These are phyloP conservation scores for Tulasnella sp. DNA, from an alignment of 768 basidiomycete species.

Conservation along the genomic window DNA sequence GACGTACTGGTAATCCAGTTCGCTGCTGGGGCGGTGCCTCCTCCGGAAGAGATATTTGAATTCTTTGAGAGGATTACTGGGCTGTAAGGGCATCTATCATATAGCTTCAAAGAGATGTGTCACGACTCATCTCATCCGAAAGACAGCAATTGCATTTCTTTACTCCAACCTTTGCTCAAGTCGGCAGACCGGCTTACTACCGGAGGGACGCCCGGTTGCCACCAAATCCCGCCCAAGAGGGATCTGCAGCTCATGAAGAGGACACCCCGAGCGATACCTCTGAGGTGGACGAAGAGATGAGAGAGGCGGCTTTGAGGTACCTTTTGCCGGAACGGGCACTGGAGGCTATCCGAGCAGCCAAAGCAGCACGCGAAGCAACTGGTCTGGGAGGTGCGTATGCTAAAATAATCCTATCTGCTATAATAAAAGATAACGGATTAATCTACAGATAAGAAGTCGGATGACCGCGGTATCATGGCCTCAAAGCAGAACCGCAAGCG, in stretches of 20 bases:
- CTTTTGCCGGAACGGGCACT: not conserved
- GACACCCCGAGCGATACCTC: not conserved
- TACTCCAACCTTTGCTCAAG: not conserved
- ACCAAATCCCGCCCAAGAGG: not conserved
- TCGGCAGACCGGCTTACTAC: not conserved
- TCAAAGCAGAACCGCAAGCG: not conserved
- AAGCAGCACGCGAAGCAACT: not conserved
- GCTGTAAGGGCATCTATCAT: not conserved
- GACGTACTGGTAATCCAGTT: not conserved
- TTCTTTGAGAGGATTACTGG: not conserved
- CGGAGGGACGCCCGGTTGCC: not conserved
- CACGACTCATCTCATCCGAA: not conserved
- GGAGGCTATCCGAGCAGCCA: not conserved
- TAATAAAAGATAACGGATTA: not conserved
- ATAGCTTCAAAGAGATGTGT: not conserved
- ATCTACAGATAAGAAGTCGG: not conserved
- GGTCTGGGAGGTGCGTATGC: not conserved
- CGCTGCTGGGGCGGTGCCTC: not conserved
- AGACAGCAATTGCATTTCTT: not conserved
- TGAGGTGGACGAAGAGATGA: not conserved
- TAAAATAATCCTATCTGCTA: not conserved
- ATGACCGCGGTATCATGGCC: not conserved
- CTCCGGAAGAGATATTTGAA: not conserved
- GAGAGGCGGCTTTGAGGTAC: not conserved
- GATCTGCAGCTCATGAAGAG: not conserved